A percentile compares a stretch with the other conserved stretches of the same genome.
Evolutionary conservation across 495 filamentous ascomycete species (phyloP).

Genomic region (Glonium stellatum): DNA sequence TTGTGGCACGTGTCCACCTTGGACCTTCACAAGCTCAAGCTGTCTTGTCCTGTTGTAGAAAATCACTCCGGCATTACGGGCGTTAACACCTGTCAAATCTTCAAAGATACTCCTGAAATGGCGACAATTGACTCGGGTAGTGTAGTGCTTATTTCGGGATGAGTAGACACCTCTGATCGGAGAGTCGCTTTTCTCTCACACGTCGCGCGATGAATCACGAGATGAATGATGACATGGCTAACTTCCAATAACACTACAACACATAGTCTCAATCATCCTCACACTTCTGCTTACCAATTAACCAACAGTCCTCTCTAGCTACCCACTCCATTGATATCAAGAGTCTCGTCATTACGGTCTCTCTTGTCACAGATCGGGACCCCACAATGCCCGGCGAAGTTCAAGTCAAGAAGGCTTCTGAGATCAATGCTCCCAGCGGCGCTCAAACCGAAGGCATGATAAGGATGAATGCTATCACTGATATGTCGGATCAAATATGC

Average conservation of each 20-base stretch:
- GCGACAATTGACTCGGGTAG: neutral
- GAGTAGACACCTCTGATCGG: too few relatives aligned
- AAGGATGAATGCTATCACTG: conserved; percentile 50
- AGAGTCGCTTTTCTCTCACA: too few relatives aligned
- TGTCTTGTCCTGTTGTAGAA: neutral
- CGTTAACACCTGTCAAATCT: neutral
- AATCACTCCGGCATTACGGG: neutral
- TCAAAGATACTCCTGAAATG: neutral
- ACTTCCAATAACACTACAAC: too few relatives aligned
- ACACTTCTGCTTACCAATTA: too few relatives aligned
- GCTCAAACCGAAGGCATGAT: conserved; percentile 49
- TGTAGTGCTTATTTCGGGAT: too few relatives aligned
- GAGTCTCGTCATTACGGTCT: too few relatives aligned
- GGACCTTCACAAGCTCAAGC: neutral
- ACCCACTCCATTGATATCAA: too few relatives aligned
- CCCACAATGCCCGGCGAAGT: conserved; percentile 24
- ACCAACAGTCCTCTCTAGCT: too few relatives aligned
- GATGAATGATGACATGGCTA: too few relatives aligned
- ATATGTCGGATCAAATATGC: conserved; percentile 53
- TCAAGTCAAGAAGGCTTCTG: conserved; percentile 30
- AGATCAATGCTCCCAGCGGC: conserved; percentile 27
- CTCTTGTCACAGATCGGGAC: too few relatives aligned
- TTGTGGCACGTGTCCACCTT: neutral
- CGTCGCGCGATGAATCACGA: too few relatives aligned
- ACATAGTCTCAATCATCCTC: too few relatives aligned